These are phyloP conservation scores for Malus sylvestris DNA, from an alignment of 306 rosid species.

Conservation along the genomic window DNA sequence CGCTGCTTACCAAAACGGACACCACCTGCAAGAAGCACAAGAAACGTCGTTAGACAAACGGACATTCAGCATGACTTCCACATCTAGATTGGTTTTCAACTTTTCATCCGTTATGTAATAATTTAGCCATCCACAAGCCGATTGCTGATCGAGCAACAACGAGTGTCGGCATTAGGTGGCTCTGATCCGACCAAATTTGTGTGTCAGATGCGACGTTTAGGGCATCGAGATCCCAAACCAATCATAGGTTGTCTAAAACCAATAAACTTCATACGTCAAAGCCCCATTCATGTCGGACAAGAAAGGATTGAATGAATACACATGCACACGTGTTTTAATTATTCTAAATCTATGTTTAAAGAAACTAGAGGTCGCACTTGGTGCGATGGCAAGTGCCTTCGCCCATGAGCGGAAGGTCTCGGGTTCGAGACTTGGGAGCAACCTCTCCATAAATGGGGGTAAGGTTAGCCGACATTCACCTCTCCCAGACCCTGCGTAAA, in stretches of 20 bases:
- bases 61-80: not conserved
- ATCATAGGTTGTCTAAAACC: not conserved
- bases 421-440: no score
- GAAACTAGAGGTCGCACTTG: not conserved
- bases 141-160: not conserved
- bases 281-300: not conserved
- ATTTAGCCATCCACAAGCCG: not conserved
- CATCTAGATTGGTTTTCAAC: not conserved
- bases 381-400: no score
- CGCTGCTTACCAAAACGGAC: conserved; percentile 78
- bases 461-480: no score
- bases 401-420: no score
- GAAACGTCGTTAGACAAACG: not conserved
- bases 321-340: not conserved
- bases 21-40: conserved; percentile 65
- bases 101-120: not conserved
- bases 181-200: not conserved
- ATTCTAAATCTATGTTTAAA: not conserved
- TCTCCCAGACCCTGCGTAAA: no score
- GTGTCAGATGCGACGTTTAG: not conserved
- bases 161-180: no score
- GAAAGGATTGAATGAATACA: not conserved
- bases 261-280: not conserved
- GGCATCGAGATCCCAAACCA: not conserved
- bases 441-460: no score